Conservation (phyloP, 345 rosid genomes). For the Gossypium stocksii region DNA sequence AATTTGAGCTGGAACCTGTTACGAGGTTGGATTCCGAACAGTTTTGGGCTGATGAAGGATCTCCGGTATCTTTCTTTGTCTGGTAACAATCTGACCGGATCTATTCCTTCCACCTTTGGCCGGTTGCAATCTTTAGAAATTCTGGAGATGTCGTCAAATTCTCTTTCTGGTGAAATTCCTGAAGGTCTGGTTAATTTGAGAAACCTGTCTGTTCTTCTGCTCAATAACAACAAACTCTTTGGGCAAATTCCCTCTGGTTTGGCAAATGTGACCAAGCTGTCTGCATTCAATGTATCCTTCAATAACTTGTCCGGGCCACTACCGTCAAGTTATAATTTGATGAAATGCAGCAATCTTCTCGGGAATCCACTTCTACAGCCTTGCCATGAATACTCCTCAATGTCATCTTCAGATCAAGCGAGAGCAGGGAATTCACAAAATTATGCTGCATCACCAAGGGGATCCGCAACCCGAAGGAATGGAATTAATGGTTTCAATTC, state of each 20-base stretch:
- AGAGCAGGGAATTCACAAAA: slow-evolving; percentile 33
- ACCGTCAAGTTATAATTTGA: slow-evolving; percentile 36
- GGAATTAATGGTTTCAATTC: slow-evolving; percentile 34
- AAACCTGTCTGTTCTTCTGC: slow-evolving; percentile 49
- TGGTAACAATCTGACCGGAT: slow-evolving; percentile 43
- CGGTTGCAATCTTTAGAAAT: slow-evolving; percentile 37
- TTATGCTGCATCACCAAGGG: slow-evolving; percentile 31
- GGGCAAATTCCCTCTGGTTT: slow-evolving; percentile 56
- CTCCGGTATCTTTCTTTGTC: slow-evolving; percentile 54
- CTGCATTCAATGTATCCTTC: slow-evolving; percentile 53
- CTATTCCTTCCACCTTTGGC: slow-evolving; percentile 51
- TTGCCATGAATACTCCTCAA: slow-evolving; percentile 34
- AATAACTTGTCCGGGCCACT: slow-evolving; percentile 61
- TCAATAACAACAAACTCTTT: slow-evolving; percentile 51
- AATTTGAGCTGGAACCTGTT: slow-evolving; percentile 51
- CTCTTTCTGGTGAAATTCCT: slow-evolving; percentile 55
- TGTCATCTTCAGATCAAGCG: slow-evolving; percentile 38
- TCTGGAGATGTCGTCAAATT: slow-evolving; percentile 59
- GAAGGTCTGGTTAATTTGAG: slow-evolving; percentile 38
- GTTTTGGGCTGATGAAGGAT: slow-evolving; percentile 33
- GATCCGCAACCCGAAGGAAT: not conserved
- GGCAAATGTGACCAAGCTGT: slow-evolving; percentile 41
- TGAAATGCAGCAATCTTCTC: slow-evolving; percentile 42
- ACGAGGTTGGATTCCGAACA: slow-evolving; percentile 39
- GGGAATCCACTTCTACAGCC: slow-evolving; percentile 54